These are phyloP conservation scores for Gossypium turneri DNA, from an alignment of 345 rosid species.

Conservation along the genomic window DNA sequence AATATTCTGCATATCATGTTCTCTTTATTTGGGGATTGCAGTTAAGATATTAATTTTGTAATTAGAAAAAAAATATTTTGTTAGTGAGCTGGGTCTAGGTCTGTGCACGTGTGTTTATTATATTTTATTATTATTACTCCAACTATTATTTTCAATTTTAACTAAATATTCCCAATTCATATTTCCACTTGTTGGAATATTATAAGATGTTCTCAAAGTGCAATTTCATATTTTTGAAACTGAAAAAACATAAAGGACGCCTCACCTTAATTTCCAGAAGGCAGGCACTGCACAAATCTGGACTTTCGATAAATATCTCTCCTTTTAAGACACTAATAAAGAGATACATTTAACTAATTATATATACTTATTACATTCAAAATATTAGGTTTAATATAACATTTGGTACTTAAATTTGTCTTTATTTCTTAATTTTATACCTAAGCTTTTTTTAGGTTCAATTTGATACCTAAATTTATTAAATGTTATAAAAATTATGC, in stretches of 20 bases:
- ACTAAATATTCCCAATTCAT: too few species aligned
- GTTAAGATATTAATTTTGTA: neutral
- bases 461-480: too few species aligned
- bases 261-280: neutral
- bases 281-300: neutral
- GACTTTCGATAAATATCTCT: slow-evolving; percentile 13
- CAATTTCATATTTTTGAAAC: neutral
- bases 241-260: neutral
- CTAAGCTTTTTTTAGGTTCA: accelerated
- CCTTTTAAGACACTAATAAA: slow-evolving; percentile 22
- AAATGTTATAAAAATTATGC: too few species aligned
- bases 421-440: accelerated
- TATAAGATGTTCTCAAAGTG: neutral
- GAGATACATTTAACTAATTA: neutral
- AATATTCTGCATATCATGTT: too few species aligned
- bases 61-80: neutral
- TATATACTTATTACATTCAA: too few species aligned
- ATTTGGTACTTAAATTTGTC: too few species aligned
- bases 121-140: slow-evolving; percentile 12
- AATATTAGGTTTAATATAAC: too few species aligned
- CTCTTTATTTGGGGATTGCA: too few species aligned
- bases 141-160: neutral
- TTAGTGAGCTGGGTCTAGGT: slow-evolving; percentile 35
- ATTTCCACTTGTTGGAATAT: too few species aligned
- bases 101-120: slow-evolving; percentile 50